phyloP scores from a whole-genome alignment of 1,284 basidiomycete genomes.

The Ustilago hordei region DNA sequence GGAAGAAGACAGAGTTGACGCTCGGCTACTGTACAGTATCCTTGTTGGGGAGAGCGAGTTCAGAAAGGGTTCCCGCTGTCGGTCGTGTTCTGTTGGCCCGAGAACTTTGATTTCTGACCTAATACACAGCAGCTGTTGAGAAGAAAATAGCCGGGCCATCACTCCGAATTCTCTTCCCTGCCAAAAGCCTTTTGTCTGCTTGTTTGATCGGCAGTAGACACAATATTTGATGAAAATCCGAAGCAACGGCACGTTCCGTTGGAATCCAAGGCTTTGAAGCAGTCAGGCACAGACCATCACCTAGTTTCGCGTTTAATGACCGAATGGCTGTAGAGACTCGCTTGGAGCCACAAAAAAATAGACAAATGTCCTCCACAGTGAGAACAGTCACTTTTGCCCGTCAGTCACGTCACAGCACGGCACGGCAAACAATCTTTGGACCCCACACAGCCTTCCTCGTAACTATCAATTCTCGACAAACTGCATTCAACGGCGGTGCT shows the following conservation, averaged over 20 bases:
- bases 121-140: not conserved
- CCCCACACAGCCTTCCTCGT: not conserved
- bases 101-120: not conserved
- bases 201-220: constrained; percentile 2
- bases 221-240: not conserved
- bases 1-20: not conserved
- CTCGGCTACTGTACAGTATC: not conserved
- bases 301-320: not conserved
- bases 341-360: not conserved
- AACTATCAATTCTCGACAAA: not conserved
- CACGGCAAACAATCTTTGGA: not conserved
- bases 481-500: not conserved
- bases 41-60: not conserved
- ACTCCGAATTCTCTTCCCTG: not conserved
- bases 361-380: not conserved
- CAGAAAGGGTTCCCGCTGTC: no score
- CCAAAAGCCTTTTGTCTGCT: not conserved
- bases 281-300: constrained; percentile 14
- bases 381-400: not conserved
- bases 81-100: not conserved
- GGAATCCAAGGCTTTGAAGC: not conserved
- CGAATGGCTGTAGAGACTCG: not conserved
- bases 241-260: not conserved
- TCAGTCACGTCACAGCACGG: constrained; percentile 1
- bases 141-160: constrained; percentile 14